Evolutionary conservation across 352 stramenopile genomes (phyloP).

Genomic region (Phytophthora citricola): DNA sequence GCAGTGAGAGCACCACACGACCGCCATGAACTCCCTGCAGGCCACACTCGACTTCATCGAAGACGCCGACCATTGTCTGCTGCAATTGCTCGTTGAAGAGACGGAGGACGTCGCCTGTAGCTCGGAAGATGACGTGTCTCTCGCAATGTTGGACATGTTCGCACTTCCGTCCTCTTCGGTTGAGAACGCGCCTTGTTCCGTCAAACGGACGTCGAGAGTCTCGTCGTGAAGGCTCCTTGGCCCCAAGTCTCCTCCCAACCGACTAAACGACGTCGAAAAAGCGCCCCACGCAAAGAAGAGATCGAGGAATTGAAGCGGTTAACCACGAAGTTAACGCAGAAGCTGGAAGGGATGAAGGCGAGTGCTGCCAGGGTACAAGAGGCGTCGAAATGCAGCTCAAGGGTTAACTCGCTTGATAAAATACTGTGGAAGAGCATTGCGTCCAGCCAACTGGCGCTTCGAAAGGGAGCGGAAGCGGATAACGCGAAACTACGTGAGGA

Average conservation of each 20-base stretch:
- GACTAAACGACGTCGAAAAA: constrained; percentile 7
- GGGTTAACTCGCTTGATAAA: not conserved
- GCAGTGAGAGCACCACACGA: not conserved
- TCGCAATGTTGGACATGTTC: not conserved
- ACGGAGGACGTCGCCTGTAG: not conserved
- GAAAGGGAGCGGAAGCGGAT: constrained; percentile 5
- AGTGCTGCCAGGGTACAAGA: not conserved
- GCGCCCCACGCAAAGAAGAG: constrained; percentile 21
- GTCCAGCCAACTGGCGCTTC: constrained; percentile 6
- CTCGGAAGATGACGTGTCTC: constrained; percentile 12
- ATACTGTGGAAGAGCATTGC: constrained; percentile 22
- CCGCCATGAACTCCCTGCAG: constrained; percentile 1
- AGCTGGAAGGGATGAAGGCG: constrained; percentile 3
- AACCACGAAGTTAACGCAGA: not conserved
- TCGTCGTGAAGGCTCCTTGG: constrained; percentile 10
- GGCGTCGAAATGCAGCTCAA: not conserved
- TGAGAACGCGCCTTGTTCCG: not conserved
- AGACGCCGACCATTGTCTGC: not conserved
- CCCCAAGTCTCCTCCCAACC: not conserved
- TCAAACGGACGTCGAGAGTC: not conserved
- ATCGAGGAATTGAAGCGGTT: constrained; percentile 15
- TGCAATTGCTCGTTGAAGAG: constrained; percentile 10
- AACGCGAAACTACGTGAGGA: constrained; percentile 13
- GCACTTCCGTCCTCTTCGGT: not conserved
- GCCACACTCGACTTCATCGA: constrained; percentile 25